Conservation (phyloP, 1,284 basidiomycete species). For the Apiotrichum montevideense region DNA sequence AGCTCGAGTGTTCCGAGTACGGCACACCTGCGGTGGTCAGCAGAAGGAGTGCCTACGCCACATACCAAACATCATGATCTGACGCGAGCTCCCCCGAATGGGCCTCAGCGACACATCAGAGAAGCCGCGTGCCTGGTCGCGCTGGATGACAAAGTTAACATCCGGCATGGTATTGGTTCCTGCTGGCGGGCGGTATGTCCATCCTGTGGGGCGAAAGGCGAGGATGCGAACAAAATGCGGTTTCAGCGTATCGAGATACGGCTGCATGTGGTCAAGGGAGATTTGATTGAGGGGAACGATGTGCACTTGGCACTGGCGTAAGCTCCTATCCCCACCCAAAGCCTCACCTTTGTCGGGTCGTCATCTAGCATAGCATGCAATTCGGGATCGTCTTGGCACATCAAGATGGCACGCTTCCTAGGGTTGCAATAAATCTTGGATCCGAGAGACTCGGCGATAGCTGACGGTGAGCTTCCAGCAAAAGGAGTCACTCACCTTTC, state of each 20-base stretch:
- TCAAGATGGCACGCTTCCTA: conserved; percentile 70
- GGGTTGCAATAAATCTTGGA: conserved; percentile 87
- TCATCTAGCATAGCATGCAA: conserved; percentile 70
- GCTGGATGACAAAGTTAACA: conserved; percentile 61
- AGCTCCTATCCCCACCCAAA: neutral
- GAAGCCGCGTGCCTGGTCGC: conserved; percentile 61
- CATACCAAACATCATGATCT: conserved; percentile 65
- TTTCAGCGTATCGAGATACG: conserved; percentile 70
- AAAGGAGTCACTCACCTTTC: conserved; percentile 57
- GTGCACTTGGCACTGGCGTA: conserved; percentile 64
- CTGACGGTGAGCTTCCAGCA: conserved; percentile 46
- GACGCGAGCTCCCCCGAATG: conserved; percentile 63
- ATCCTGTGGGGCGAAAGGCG: conserved; percentile 87
- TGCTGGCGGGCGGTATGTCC: conserved; percentile 73
- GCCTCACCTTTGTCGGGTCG: conserved; percentile 57
- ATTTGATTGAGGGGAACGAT: conserved; percentile 75
- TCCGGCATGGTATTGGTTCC: conserved; percentile 60
- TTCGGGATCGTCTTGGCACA: conserved; percentile 74
- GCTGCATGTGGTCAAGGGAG: conserved; percentile 67
- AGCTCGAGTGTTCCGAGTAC: conserved; percentile 93
- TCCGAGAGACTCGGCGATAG: conserved; percentile 71
- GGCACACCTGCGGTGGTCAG: conserved; percentile 58
- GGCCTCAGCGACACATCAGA: conserved; percentile 62
- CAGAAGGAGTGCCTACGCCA: neutral
- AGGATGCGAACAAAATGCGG: conserved; percentile 68